A percentile compares a stretch with the other conserved stretches of the same genome.
Evolutionary conservation across 179 eudicot genomes (phyloP).

Genomic region (Heliamphora pulchella): DNA sequence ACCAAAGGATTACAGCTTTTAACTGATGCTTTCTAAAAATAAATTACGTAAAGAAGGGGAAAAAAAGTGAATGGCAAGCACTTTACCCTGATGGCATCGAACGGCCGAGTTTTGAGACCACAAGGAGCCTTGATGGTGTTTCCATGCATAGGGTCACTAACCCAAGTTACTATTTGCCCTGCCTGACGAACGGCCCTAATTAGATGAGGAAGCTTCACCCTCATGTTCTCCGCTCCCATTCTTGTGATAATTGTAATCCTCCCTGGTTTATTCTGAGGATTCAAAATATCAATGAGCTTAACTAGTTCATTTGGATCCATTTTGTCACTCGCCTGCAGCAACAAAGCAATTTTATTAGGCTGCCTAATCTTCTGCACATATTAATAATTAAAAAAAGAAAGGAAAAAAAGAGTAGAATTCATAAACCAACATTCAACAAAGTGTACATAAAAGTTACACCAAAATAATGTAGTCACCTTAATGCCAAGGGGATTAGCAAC

Average conservation of each 20-base stretch:
- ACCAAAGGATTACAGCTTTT: background rate
- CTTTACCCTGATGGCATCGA: conserved; percentile 19
- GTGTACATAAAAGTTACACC: background rate
- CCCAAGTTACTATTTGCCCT: conserved; percentile 23
- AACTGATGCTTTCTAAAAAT: background rate
- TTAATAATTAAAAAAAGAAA: background rate
- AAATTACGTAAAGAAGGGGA: background rate
- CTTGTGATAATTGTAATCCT: conserved; percentile 27
- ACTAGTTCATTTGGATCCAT: conserved; percentile 19
- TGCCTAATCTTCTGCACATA: background rate
- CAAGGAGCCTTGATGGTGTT: conserved; percentile 25
- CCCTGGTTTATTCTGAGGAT: conserved; percentile 18
- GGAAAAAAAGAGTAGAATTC: too few relatives aligned
- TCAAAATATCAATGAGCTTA: conserved; percentile 20
- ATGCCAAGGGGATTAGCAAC: conserved; percentile 39
- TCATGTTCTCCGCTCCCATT: conserved; percentile 29
- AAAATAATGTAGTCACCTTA: conserved; percentile 22
- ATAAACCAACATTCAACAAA: background rate
- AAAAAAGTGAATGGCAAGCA: background rate
- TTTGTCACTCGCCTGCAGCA: conserved; percentile 20
- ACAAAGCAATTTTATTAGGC: conserved; percentile 8
- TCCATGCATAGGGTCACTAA: conserved; percentile 19
- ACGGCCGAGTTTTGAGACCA: conserved; percentile 22
- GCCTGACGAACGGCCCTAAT: conserved; percentile 24
- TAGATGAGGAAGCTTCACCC: conserved; percentile 21